Evolutionary conservation across 78 protist species (phyloP), one percentile per base, ranked within the genome.

Genomic region (Polysphondylium violaceum): DNA sequence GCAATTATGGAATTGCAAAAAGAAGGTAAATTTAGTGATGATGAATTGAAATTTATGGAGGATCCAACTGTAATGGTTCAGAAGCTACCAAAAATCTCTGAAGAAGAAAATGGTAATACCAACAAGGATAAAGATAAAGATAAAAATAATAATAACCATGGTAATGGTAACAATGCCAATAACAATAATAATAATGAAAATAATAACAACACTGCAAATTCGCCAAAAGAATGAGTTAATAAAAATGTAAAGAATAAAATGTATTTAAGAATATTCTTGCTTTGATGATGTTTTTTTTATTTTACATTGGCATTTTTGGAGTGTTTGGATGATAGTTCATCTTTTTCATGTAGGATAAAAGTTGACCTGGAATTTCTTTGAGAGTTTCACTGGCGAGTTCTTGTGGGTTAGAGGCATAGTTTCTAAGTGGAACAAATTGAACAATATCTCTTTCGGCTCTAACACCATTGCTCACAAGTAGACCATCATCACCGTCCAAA

Each of bases 401-500:
- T 21, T 31, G 31, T 69, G 87, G 94, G n/a, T 40, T 53, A 33
- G 25, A 7, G n/a, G 3, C 2, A 41, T 23, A 77, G 40, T 78
- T 74, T 12, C 77, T 35, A 61, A 78, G 36, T n/a, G 98, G 87
- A 5, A 96, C 97, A 36, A 95, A 87, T 86, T 95, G 97, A 19
- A 96, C 98, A 63, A 96, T 91, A 72, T 96, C 98, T 19, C 98
- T 29, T 31, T 77, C 53, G 38, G 93, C 92, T 23, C 55, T 17
- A 2, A 25, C 53, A 17, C 69, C 73, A 40, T 53, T 36, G 23
- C 50, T 63, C 14, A 27, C 36, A 9, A 73, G 53, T 0, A 16
- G 74, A 6, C 60, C 71, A 40, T 88, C 93, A 76, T 96, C 98
- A 71, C 94, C 96, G 74, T 96, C 98, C 6, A 96, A 58, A 21